Conservation (phyloP, 2,329 filamentous ascomycete species). For the Onygena corvina region DNA sequence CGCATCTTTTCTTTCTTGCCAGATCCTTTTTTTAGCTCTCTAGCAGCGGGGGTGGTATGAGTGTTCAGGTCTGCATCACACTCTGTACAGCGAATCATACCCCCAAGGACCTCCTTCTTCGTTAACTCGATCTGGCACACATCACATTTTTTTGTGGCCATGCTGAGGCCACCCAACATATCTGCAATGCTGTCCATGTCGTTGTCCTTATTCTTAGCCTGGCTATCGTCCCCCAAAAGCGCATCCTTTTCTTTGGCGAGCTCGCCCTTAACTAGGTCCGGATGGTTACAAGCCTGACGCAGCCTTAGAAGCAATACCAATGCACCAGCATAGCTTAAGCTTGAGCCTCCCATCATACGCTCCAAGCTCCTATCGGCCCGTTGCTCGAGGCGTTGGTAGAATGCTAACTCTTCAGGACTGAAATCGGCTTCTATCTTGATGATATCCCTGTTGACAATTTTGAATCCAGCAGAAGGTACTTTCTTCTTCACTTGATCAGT, state of each 20-base stretch:
- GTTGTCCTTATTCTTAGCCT: constrained; percentile 41
- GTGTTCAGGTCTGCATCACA: constrained; percentile 65
- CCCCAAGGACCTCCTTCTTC: constrained; percentile 41
- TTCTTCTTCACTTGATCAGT: constrained; percentile 17
- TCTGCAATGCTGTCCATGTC: constrained; percentile 76
- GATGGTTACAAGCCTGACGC: constrained; percentile 90
- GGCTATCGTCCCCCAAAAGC: constrained; percentile 50
- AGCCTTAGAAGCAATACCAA: constrained; percentile 82
- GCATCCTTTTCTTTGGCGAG: constrained; percentile 80
- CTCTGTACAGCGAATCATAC: constrained; percentile 53
- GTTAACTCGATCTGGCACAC: constrained; percentile 64
- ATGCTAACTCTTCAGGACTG: constrained; percentile 64
- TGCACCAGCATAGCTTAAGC: constrained; percentile 84
- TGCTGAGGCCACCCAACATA: constrained; percentile 71
- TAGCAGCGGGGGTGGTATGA: constrained; percentile 33
- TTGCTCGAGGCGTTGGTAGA: constrained; percentile 72
- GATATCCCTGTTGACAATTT: constrained; percentile 83
- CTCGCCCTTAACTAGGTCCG: constrained; percentile 72
- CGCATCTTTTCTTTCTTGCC: constrained; percentile 28
- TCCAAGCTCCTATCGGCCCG: constrained; percentile 79
- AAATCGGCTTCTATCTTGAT: constrained; percentile 69
- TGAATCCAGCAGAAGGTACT: constrained; percentile 56
- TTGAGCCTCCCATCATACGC: constrained; percentile 69
- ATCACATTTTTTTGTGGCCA: constrained; percentile 66
- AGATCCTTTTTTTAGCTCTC: constrained; percentile 36